Percentiles rank a stretch among this genome's conserved stretches.
phyloP scores from a whole-genome alignment of 2,329 filamentous ascomycete genomes.

The Fusarium sp. region DNA sequence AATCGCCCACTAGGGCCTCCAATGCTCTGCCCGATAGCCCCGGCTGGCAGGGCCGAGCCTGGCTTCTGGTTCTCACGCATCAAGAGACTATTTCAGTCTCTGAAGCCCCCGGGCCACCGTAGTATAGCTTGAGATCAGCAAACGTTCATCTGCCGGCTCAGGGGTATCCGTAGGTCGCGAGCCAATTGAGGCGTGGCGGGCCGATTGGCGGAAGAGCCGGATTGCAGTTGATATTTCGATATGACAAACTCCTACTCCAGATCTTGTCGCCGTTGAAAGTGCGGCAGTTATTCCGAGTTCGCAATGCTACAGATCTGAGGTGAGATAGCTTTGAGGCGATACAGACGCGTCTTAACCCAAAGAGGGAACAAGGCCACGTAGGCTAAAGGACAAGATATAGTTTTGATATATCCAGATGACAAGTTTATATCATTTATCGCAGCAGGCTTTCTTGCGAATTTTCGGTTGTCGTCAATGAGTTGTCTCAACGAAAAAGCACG shows the following conservation, averaged over 20 bases:
- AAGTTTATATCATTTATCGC: background rate
- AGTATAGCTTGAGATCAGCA: background rate
- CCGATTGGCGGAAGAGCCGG: background rate
- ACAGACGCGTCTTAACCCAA: background rate
- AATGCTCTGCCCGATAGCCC: slow-evolving; percentile 45
- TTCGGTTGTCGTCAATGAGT: background rate
- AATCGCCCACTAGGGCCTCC: slow-evolving; percentile 45
- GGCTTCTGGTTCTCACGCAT: slow-evolving; percentile 24
- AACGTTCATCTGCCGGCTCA: background rate
- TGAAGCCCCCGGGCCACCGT: background rate
- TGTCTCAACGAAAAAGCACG: background rate
- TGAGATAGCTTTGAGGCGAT: background rate
- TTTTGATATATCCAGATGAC: background rate
- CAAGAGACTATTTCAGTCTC: background rate
- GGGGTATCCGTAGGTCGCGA: background rate
- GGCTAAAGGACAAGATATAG: background rate
- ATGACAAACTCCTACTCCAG: too few species aligned
- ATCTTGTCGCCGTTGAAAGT: background rate
- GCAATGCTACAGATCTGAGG: background rate
- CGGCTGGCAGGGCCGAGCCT: slow-evolving; percentile 28
- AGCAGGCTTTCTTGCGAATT: background rate
- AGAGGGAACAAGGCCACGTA: background rate
- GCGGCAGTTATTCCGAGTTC: too few species aligned
- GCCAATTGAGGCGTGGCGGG: background rate
- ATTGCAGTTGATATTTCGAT: background rate